Conservation (phyloP, 2,329 filamentous ascomycete genomes). For the Diaporthe humulicola region DNA sequence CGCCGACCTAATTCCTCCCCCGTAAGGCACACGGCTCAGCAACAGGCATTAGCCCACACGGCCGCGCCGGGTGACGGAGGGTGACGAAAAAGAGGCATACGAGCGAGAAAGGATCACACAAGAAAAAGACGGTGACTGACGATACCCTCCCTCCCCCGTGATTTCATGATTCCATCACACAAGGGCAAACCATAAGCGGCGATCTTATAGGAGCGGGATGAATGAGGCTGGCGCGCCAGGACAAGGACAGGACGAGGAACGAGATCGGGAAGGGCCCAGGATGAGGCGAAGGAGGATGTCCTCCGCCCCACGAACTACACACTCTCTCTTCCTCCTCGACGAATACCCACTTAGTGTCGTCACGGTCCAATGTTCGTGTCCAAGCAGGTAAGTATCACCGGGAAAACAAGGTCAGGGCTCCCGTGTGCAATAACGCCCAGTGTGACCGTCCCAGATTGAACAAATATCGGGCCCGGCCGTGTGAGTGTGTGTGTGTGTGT, state of each 20-base stretch:
- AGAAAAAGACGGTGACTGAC: slow-evolving; percentile 3
- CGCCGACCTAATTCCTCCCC: neutral
- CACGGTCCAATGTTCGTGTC: neutral
- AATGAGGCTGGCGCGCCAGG: neutral
- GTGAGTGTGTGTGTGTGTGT: too few species aligned
- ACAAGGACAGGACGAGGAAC: neutral
- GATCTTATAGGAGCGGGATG: slow-evolving; percentile 28
- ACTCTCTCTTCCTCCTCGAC: neutral
- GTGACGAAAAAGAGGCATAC: neutral
- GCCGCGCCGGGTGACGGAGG: too few species aligned
- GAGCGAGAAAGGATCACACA: neutral
- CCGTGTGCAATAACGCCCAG: neutral
- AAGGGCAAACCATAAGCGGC: slow-evolving; percentile 14
- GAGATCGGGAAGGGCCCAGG: neutral
- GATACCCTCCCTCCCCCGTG: slow-evolving; percentile 4
- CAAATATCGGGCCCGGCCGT: slow-evolving; percentile 11
- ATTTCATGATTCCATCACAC: slow-evolving; percentile 8
- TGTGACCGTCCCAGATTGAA: neutral
- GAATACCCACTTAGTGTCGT: neutral
- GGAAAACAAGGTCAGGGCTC: slow-evolving; percentile 13
- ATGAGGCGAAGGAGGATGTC: neutral
- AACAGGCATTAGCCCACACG: neutral
- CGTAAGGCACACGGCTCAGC: neutral
- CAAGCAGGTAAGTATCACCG: neutral
- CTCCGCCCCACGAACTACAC: neutral